phyloP scores from a whole-genome alignment of 192 early-diverging fungal genomes.

The Chytriomyces hyalinus region DNA sequence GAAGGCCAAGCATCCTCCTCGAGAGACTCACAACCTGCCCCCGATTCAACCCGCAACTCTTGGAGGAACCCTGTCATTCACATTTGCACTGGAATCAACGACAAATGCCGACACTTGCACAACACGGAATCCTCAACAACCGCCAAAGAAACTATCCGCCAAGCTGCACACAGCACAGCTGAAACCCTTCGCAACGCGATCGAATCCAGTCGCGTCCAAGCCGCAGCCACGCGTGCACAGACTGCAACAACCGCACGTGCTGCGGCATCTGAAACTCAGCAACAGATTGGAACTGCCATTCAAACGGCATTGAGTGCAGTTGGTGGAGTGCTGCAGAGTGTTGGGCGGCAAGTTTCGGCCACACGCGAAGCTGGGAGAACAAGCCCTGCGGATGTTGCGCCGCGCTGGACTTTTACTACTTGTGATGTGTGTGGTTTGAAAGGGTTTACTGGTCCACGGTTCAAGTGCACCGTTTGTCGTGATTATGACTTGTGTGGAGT shows the following conservation, averaged over 20 bases:
- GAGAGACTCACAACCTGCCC: neutral
- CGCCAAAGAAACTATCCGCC: neutral
- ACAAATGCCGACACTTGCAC: slow-evolving; percentile 22
- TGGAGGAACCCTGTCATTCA: neutral
- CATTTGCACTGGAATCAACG: slow-evolving; percentile 15
- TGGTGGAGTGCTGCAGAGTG: neutral
- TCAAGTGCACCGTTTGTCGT: neutral
- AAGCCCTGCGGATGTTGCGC: neutral
- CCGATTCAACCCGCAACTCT: slow-evolving; percentile 2
- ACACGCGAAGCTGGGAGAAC: no score
- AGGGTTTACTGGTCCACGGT: neutral
- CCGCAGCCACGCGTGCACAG: neutral
- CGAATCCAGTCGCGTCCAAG: neutral
- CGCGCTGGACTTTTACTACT: neutral
- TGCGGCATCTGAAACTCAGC: no score
- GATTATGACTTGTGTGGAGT: neutral
- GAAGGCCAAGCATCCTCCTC: no score
- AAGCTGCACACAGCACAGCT: no score
- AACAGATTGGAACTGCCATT: neutral
- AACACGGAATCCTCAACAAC: neutral
- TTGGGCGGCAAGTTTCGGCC: no score
- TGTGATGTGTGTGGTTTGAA: neutral
- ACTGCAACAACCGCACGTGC: neutral
- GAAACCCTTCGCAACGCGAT: neutral
- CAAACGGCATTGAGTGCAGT: neutral